Base-by-base conservation (phyloP, 2,329 filamentous ascomycete genomes). In the Arthrobotrys entomopaga region DNA sequence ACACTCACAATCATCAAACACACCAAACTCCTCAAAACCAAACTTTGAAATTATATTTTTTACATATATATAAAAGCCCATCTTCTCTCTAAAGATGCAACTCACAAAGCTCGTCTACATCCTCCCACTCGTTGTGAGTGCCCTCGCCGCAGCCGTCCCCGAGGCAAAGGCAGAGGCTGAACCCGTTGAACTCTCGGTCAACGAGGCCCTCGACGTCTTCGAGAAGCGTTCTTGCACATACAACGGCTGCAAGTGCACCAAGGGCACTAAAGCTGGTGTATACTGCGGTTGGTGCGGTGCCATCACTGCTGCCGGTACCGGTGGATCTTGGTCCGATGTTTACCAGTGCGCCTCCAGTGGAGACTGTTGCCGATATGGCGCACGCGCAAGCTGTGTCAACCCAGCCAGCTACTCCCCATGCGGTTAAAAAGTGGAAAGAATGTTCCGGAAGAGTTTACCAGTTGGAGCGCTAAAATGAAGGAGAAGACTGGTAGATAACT, bases 221-320 rank as follows among this genome's bases (percentile, higher is more conserved):
- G 54, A 53, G 6, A 67, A 67, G 13, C 64, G 64, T 8, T 15
- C 26, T 6, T 67, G 64, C 34, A 40, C 29, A n/a, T 20, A 8
- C 4, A 67, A 67, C 22, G 54, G 54, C 46, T 67, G 64, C 34
- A 52, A 43, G 29, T 67, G 64, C 38, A 19, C 8, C 1, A 16
- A 19, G 5, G 53, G 53, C 2, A 24, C 29, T 19, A 13, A 19
- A 3, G 52, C 56, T 20, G 64, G 64, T 11, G 43, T 53, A n/a
- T 67, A 67, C 46, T 67, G 64, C 13, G 64, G 64, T 2, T 67
- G 64, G 64, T 67, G 64, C 20, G 43, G 7, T 22, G 64, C 53
- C 16, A 53, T 67, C 1, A 59, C 29, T 15, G 40, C 34, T 11
- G 15, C 64, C 4, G 64, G 64, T 4, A 46, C 1, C 7, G 64